Base-by-base conservation (phyloP, 2,329 filamentous ascomycete species). In the Hirsutella rhossiliensis region DNA sequence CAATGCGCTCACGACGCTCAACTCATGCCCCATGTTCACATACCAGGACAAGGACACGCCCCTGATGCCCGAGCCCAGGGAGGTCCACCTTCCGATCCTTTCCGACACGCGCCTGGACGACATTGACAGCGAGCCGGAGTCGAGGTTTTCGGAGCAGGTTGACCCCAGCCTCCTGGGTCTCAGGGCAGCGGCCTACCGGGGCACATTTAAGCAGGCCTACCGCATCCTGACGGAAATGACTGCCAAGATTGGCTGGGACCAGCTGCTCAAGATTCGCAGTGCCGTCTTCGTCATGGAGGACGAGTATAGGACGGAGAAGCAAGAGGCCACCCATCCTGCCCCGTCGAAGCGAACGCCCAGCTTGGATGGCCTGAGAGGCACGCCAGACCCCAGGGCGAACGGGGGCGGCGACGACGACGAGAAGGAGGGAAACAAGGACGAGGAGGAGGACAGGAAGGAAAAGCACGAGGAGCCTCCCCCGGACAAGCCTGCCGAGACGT, bases 261-360 rank as follows among this genome's bases (percentile, higher is more conserved):
- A 96, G 59, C 73, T 98, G 19, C 71, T 98, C 42, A 94, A 87
- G 63, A 95, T 94, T 56, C 78, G 92, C 53, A 97, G 90, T 67
- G 89, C 90, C 50, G 92, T 98, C 1, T 98, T 98, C 55, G 92
- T 98, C 41, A 98, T 98, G 92, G 92, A 98, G 62, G 92, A 98
- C 58, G 92, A 98, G 62, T 98, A 98, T 60, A 80, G 92, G 41
- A 84, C 82, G 45, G 92, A 97, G 65, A 87, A 85, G 63, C 80
- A 85, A 45, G 78, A 82, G 48, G 63, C 70, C 20, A 66, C 67
- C 17, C 64, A 68, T 41, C 59, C 67, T 15, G 57, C 63, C 39
- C 65, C 66, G 47, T 62, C 64, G 20, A 82, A 80, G 55, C 78
- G 84, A 38, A 88, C 84, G 59, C 76, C 88, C 41, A 92, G 87